These are phyloP conservation scores for Aristolochia californica DNA, from an alignment of 164 flowering plant genomes.

Conservation along the genomic window DNA sequence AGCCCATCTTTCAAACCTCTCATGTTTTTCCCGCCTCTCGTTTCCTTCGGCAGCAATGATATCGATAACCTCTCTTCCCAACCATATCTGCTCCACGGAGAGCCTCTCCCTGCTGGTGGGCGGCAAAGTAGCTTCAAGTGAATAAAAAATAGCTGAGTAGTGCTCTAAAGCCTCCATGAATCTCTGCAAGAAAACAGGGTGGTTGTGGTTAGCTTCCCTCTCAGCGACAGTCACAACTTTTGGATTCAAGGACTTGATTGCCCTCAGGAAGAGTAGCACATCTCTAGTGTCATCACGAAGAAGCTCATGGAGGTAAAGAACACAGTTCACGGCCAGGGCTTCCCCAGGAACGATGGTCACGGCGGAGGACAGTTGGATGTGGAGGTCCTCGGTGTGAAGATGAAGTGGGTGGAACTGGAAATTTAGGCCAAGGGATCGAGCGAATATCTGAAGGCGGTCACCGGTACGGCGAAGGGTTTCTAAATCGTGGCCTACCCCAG, in stretches of 20 bases:
- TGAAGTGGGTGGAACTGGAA: constrained; percentile 70
- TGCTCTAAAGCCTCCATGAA: constrained; percentile 69
- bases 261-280: constrained; percentile 33
- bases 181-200: constrained; percentile 47
- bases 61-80: constrained; percentile 66
- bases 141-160: constrained; percentile 67
- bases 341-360: constrained; percentile 36
- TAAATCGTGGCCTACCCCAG: constrained; percentile 59
- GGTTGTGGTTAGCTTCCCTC: constrained; percentile 65
- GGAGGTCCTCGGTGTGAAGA: constrained; percentile 15
- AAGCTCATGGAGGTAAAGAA: constrained; percentile 53
- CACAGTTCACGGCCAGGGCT: constrained; percentile 67
- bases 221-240: constrained; percentile 68
- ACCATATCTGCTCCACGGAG: constrained; percentile 64
- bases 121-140: constrained; percentile 83
- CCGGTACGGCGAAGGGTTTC: constrained; percentile 54
- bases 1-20: constrained; percentile 69
- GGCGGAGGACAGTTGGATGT: constrained; percentile 20
- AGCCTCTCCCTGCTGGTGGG: constrained; percentile 66
- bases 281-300: constrained; percentile 25
- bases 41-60: constrained; percentile 52
- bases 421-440: constrained; percentile 59
- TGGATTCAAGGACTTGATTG: constrained; percentile 60
- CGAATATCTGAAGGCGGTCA: constrained; percentile 63
- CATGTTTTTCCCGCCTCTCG: constrained; percentile 47